phyloP scores from a whole-genome alignment of 2,329 filamentous ascomycete genomes.

The Penicillium sp. region DNA sequence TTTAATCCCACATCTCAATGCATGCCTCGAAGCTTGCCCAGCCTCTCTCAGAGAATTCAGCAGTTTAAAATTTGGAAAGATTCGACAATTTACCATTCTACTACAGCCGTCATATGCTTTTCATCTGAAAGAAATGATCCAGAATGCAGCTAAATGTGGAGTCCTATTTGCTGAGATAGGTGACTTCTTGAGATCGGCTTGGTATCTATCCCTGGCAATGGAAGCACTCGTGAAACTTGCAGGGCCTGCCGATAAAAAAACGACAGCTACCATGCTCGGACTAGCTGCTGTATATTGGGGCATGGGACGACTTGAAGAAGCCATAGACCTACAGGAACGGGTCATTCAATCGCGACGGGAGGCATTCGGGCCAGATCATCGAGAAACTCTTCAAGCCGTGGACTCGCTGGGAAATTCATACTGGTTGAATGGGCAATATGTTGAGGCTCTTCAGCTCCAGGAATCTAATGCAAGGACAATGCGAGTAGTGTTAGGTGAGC shows the following conservation, averaged over 20 bases:
- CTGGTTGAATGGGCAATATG: conserved; percentile 14
- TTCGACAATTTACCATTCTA: neutral
- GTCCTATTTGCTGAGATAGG: conserved; percentile 21
- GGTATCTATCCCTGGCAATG: conserved; percentile 16
- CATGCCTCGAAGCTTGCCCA: neutral
- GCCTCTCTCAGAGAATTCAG: neutral
- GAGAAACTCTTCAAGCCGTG: conserved; percentile 30
- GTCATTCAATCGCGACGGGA: conserved; percentile 10
- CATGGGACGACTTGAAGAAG: conserved; percentile 11
- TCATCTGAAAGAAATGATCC: neutral
- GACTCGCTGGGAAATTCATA: conserved; percentile 21
- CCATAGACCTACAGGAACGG: conserved; percentile 12
- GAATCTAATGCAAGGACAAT: conserved; percentile 17
- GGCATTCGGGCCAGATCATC: conserved; percentile 22
- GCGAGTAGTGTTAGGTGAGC: conserved; percentile 18
- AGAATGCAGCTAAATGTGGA: conserved; percentile 22
- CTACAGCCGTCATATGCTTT: neutral
- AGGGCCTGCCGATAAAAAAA: conserved; percentile 11
- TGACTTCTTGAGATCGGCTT: conserved; percentile 14
- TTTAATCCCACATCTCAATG: neutral
- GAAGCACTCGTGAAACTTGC: conserved; percentile 8
- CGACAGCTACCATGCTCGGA: conserved; percentile 7
- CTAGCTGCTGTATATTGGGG: conserved; percentile 13
- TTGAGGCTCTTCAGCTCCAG: conserved; percentile 20
- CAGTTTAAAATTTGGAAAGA: neutral